phyloP scores from a whole-genome alignment of 805 yeast species.

The Wickerhamomyces silvicola region DNA sequence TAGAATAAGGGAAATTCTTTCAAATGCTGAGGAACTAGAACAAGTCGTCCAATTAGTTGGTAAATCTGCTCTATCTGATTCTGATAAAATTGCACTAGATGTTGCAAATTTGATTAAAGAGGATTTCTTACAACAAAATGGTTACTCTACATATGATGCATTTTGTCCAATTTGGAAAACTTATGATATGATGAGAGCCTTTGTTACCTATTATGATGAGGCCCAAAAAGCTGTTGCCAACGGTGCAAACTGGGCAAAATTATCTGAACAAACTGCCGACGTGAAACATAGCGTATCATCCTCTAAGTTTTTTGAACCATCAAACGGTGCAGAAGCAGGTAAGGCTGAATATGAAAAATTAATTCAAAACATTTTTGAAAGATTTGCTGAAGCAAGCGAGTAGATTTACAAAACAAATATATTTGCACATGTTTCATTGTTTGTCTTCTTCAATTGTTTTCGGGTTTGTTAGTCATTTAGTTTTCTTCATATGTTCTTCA shows the following conservation, averaged over 20 bases:
- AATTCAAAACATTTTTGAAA: constrained; percentile 70
- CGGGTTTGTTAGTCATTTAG: neutral
- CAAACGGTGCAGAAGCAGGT: constrained; percentile 78
- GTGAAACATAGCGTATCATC: constrained; percentile 91
- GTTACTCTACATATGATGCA: constrained; percentile 96
- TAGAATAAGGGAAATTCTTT: constrained; percentile 86
- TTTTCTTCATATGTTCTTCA: neutral
- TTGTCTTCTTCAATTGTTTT: neutral
- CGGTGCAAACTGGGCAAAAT: constrained; percentile 93
- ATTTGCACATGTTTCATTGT: neutral
- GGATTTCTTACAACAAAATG: constrained; percentile 98
- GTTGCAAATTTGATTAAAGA: constrained; percentile 89
- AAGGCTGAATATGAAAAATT: constrained; percentile 72
- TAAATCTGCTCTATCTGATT: constrained; percentile 93
- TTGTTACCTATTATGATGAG: constrained; percentile 87
- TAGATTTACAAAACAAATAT: constrained; percentile 26
- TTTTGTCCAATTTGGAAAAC: constrained; percentile 99
- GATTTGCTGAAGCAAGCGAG: constrained; percentile 94
- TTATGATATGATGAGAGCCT: constrained; percentile 94
- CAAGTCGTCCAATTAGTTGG: constrained; percentile 99
- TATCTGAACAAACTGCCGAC: constrained; percentile 82
- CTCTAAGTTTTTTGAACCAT: constrained; percentile 93
- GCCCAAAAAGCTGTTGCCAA: constrained; percentile 94
- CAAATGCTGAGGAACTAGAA: constrained; percentile 97
- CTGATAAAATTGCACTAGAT: constrained; percentile 94